Conservation (phyloP, 2,329 filamentous ascomycete species). For the Penicillium psychrosexuale region DNA sequence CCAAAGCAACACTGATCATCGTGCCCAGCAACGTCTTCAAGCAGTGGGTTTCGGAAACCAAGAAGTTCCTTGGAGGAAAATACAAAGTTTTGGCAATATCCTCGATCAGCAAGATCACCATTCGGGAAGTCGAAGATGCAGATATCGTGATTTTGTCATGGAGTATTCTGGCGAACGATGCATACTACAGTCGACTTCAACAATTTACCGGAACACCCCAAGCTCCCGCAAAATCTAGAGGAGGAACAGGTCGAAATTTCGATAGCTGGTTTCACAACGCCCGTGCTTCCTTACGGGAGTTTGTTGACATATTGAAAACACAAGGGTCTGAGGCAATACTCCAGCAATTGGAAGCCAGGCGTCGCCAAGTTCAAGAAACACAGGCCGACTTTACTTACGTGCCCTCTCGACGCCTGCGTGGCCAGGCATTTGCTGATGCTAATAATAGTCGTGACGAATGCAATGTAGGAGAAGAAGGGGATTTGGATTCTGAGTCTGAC, state of each 20-base stretch:
- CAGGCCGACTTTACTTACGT: slow-evolving; percentile 39
- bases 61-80: slow-evolving; percentile 47
- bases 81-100: slow-evolving; percentile 48
- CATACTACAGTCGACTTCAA: slow-evolving; percentile 52
- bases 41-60: slow-evolving; percentile 59
- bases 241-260: slow-evolving; percentile 49
- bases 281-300: slow-evolving; percentile 39
- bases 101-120: slow-evolving; percentile 39
- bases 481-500: not conserved
- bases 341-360: slow-evolving; percentile 22
- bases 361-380: slow-evolving; percentile 35
- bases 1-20: slow-evolving; percentile 59
- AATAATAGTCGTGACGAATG: not conserved
- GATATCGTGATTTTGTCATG: slow-evolving; percentile 58
- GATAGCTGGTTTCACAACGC: slow-evolving; percentile 54
- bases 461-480: not conserved
- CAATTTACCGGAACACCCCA: slow-evolving; percentile 50
- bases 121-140: slow-evolving; percentile 48
- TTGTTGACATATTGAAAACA: slow-evolving; percentile 38
- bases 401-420: slow-evolving; percentile 33
- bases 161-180: slow-evolving; percentile 45
- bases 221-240: slow-evolving; percentile 38
- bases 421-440: slow-evolving; percentile 25
- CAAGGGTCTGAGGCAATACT: slow-evolving; percentile 35
- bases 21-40: slow-evolving; percentile 54